phyloP scores from a whole-genome alignment of 208 protist genomes.

The Sergeia podlipaevii region DNA sequence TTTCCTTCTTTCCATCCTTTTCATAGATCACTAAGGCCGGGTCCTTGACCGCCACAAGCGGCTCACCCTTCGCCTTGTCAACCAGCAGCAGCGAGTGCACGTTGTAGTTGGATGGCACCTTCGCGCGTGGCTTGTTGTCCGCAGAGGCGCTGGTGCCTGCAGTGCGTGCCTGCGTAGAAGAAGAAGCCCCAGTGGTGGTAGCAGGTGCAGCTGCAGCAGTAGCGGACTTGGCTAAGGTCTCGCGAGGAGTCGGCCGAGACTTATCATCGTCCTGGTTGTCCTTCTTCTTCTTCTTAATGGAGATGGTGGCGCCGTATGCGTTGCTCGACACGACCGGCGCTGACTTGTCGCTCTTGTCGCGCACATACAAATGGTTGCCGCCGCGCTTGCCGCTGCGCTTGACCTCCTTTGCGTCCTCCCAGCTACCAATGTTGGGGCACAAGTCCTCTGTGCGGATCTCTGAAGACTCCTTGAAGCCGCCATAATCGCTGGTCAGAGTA shows the following conservation, averaged over 20 bases:
- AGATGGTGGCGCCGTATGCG: constrained; percentile 30
- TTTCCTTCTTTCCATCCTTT: constrained; percentile 65
- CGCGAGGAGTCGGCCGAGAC: constrained; percentile 1
- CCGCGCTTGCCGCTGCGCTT: constrained; percentile 65
- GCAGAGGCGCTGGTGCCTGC: constrained; percentile 7
- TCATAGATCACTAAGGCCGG: constrained; percentile 45
- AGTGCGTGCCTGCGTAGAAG: background rate
- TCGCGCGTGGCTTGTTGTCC: constrained; percentile 29
- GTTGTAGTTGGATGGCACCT: constrained; percentile 67
- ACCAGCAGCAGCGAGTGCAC: constrained; percentile 70
- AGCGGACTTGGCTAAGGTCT: background rate
- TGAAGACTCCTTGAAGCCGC: constrained; percentile 30
- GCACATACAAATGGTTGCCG: constrained; percentile 55
- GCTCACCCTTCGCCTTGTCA: constrained; percentile 23
- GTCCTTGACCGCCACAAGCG: constrained; percentile 32
- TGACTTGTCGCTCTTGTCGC: constrained; percentile 39
- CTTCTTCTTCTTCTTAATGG: constrained; percentile 36
- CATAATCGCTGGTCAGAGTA: constrained; percentile 25
- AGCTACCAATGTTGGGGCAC: constrained; percentile 51
- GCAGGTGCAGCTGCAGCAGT: background rate
- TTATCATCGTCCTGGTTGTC: background rate
- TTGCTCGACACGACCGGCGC: constrained; percentile 24
- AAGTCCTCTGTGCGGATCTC: constrained; percentile 28
- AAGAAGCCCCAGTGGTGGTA: constrained; percentile 7
- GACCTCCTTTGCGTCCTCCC: constrained; percentile 40